phyloP scores from a whole-genome alignment of 176 grass and related monocot species.

The Cenchrus americanus region DNA sequence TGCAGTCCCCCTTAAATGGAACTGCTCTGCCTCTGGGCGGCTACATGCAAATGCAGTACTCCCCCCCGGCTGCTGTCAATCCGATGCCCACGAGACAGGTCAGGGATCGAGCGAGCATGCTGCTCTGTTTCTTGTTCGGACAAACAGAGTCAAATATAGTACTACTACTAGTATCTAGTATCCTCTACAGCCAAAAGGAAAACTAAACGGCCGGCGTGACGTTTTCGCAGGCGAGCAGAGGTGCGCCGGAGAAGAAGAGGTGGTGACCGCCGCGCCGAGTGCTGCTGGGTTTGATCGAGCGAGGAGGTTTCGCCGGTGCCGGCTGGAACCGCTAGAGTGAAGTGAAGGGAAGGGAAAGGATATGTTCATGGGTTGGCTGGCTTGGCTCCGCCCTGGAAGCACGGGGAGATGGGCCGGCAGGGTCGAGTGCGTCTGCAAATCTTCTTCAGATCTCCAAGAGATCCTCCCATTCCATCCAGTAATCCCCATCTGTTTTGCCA shows the following conservation, averaged over 20 bases:
- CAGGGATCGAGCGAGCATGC: slow-evolving; percentile 36
- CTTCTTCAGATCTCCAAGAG: slow-evolving; percentile 57
- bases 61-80: slow-evolving; percentile 53
- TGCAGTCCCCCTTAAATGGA: slow-evolving; percentile 30
- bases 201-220: not conserved
- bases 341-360: too few relatives aligned
- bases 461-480: slow-evolving; percentile 8
- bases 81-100: slow-evolving; percentile 64
- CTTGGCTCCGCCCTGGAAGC: not conserved
- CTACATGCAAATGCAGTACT: slow-evolving; percentile 63
- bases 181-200: not conserved
- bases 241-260: slow-evolving; percentile 55
- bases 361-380: not conserved
- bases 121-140: slow-evolving; percentile 29
- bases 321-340: not conserved
- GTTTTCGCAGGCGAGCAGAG: slow-evolving; percentile 55
- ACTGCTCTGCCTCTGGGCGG: slow-evolving; percentile 32
- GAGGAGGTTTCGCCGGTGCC: slow-evolving; percentile 1
- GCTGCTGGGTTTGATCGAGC: not conserved
- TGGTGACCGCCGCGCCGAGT: slow-evolving; percentile 46
- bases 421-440: slow-evolving; percentile 19
- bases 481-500: slow-evolving; percentile 23
- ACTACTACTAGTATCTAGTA: not conserved
- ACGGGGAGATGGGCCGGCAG: slow-evolving; percentile 19
- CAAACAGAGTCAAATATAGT: not conserved